These are phyloP conservation scores for Blastobotrys americana DNA, from an alignment of 805 yeast species.

Conservation along the genomic window DNA sequence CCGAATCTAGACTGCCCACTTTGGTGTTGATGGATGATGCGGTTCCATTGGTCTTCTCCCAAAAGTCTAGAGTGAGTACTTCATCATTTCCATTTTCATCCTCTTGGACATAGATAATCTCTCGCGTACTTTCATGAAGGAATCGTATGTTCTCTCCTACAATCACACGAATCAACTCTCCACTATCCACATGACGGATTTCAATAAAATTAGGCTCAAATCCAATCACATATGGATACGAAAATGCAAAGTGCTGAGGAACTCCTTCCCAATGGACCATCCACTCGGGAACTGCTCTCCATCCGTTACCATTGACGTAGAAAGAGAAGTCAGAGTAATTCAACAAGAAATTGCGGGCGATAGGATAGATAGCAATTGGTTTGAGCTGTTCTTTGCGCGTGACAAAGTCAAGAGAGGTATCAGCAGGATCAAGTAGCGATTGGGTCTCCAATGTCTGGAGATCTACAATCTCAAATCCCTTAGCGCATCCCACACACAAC, in stretches of 20 bases:
- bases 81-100: constrained; percentile 86
- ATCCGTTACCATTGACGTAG: constrained; percentile 89
- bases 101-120: constrained; percentile 86
- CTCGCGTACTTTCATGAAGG: constrained; percentile 84
- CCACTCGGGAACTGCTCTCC: constrained; percentile 94
- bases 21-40: constrained; percentile 1
- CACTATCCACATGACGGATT: constrained; percentile 82
- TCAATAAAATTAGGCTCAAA: constrained; percentile 89
- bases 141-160: constrained; percentile 87
- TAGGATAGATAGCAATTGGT: constrained; percentile 86
- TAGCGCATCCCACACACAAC: constrained; percentile 90
- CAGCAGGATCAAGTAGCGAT: constrained; percentile 93
- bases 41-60: constrained; percentile 36
- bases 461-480: constrained; percentile 92
- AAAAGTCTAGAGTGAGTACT: constrained; percentile 86
- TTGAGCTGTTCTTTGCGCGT: constrained; percentile 72
- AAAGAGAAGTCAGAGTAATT: constrained; percentile 92
- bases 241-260: constrained; percentile 85
- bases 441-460: constrained; percentile 79
- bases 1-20: too few relatives aligned
- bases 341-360: constrained; percentile 79
- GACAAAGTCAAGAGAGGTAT: constrained; percentile 92
- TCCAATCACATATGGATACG: constrained; percentile 89
- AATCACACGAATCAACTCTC: constrained; percentile 79
- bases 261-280: constrained; percentile 95